Evolutionary conservation across 306 rosid genomes (phyloP).

Genomic region (Lupinus albus): DNA sequence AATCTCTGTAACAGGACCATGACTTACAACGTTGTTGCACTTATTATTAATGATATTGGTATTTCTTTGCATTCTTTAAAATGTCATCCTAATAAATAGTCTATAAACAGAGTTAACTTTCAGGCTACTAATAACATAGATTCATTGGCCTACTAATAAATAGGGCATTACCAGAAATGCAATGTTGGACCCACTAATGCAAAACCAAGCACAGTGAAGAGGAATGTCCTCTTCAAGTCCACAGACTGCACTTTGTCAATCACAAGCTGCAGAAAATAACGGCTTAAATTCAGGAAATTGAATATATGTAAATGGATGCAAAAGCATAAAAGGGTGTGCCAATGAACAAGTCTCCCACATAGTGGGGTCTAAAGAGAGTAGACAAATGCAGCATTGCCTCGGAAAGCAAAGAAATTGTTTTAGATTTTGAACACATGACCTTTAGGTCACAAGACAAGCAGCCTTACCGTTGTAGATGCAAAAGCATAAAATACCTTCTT

Average conservation of each 20-base stretch:
- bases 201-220: conserved; percentile 77
- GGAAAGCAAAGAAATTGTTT: too few relatives aligned
- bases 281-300: conserved; percentile 18
- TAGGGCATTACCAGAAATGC: conserved; percentile 80
- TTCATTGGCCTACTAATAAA: too few relatives aligned
- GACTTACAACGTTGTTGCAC: conserved; percentile 17
- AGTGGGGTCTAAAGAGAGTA: too few relatives aligned
- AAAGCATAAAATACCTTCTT: neutral
- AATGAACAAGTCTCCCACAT: too few relatives aligned
- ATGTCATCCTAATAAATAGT: conserved; percentile 1
- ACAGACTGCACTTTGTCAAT: conserved; percentile 66
- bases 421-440: too few relatives aligned
- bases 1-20: conserved; percentile 19
- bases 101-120: conserved; percentile 21
- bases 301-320: conserved; percentile 31
- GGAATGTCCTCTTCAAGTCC: conserved; percentile 79
- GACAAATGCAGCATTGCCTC: too few relatives aligned
- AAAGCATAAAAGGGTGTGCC: neutral
- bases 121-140: conserved; percentile 20
- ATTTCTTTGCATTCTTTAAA: conserved; percentile 11
- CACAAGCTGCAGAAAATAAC: conserved; percentile 60
- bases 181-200: conserved; percentile 88
- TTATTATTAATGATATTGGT: conserved; percentile 16
- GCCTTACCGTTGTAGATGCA: neutral
- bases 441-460: too few relatives aligned